phyloP scores from a whole-genome alignment of 192 early-diverging fungal genomes.

The Linderina pennispora region DNA sequence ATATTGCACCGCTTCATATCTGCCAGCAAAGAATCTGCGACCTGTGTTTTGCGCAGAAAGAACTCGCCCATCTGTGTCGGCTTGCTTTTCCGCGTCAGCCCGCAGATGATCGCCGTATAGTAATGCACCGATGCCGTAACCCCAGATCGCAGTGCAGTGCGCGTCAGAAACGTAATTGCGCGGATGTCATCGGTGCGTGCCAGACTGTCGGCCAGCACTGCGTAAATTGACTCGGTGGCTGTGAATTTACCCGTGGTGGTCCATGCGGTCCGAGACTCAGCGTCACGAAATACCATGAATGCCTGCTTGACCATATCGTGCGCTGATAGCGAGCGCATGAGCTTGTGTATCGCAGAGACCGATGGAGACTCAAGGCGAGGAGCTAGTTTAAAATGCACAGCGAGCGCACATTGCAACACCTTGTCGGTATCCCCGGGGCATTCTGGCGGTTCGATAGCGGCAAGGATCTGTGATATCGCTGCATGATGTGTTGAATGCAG shows the following conservation, averaged over 20 bases:
- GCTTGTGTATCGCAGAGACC: conserved; percentile 12
- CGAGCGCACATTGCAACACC: conserved; percentile 5
- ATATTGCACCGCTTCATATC: conserved; percentile 8
- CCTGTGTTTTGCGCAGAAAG: neutral
- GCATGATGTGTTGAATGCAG: conserved; percentile 28
- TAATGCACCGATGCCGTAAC: conserved; percentile 3
- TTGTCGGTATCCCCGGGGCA: neutral
- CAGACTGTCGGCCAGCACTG: conserved; percentile 9
- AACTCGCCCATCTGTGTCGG: neutral
- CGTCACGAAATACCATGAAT: conserved; percentile 15
- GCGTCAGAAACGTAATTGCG: conserved; percentile 13
- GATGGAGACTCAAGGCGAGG: conserved; percentile 18
- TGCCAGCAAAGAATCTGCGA: conserved; percentile 13
- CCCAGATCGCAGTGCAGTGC: neutral
- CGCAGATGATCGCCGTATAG: conserved; percentile 28
- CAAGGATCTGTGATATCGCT: conserved; percentile 6
- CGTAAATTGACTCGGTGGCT: conserved; percentile 9
- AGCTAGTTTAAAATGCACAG: conserved; percentile 14
- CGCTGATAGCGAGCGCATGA: conserved; percentile 5
- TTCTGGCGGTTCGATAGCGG: neutral
- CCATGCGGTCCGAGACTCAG: conserved; percentile 4
- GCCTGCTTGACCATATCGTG: conserved; percentile 3
- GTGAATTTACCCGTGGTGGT: neutral
- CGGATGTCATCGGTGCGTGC: conserved; percentile 12
- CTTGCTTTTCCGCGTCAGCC: conserved; percentile 3